Conservation (phyloP, 2,329 filamentous ascomycete species). For the Botrytis fabae region DNA sequence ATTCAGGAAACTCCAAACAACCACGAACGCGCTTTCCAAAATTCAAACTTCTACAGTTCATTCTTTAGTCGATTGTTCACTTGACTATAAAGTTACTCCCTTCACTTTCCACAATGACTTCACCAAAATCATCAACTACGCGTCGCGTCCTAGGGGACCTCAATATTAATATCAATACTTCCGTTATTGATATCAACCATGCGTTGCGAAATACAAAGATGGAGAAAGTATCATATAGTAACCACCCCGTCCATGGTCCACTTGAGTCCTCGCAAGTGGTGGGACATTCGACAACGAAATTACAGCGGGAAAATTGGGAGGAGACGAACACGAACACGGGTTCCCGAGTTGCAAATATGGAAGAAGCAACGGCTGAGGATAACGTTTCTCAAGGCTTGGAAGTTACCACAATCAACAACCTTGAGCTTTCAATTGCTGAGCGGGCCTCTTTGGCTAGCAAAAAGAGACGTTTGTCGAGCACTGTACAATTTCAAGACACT, state of each 20-base stretch:
- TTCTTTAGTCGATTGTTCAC: background rate
- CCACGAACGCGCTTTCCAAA: background rate
- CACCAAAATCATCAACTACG: slow-evolving; percentile 24
- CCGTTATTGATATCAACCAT: background rate
- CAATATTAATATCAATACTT: slow-evolving; percentile 55
- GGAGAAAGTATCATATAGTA: background rate
- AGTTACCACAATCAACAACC: background rate
- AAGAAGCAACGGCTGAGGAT: background rate
- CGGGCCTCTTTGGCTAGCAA: background rate
- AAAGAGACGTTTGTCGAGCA: background rate
- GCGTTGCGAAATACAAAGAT: background rate
- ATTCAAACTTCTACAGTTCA: background rate
- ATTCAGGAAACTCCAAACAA: slow-evolving; percentile 2
- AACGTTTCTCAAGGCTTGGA: background rate
- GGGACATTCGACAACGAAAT: background rate
- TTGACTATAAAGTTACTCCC: background rate
- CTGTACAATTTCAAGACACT: background rate
- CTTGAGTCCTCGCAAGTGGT: background rate
- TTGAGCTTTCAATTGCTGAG: background rate
- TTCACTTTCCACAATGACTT: slow-evolving; percentile 24
- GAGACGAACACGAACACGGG: background rate
- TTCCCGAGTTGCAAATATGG: background rate
- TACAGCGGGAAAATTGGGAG: background rate
- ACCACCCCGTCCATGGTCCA: fast-evolving
- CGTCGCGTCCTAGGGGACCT: slow-evolving; percentile 54